Base-by-base conservation (phyloP, 2,329 filamentous ascomycete genomes). In the Colletotrichum magnum region DNA sequence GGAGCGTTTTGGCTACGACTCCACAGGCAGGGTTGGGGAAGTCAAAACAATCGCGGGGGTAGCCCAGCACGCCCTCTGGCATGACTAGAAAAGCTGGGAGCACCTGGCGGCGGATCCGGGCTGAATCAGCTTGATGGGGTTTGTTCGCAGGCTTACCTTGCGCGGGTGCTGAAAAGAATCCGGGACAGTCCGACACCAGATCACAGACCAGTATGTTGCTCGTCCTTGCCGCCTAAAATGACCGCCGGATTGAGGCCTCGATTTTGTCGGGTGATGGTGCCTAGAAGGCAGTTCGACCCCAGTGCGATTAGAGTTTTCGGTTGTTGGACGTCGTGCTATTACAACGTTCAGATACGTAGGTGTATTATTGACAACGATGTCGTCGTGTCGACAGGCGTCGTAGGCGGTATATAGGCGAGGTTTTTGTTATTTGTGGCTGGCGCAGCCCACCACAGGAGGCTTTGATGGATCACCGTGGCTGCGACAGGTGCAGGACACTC, bases 121-220 rank as follows among this genome's bases (percentile, higher is more conserved):
- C 58, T 61, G 56, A 67, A 69, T 61, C 62, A 57, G 56, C 60
- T 32, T 66, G 62, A 69, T 50, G 62, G 56, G 16, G 45, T 60
- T 54, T 52, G 50, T 13, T 56, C 36, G 56, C 67, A 69, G 67
- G 67, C 67, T 69, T 67, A 69, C 67, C 67, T 69, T 21, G 67
- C 51, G 58, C 62, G 61, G 67, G 39, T 66, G 43, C 12, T 61
- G 62, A 26, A 47, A 52, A 48, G 26, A 61, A 66, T 66, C 67
- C 62, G 67, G 67, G 62, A 66, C 50, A 60, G 51, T 61, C 67
- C 66, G 62, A 59, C 52, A 24, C 39, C 6, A 54, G 50, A 69
- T 52, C 66, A 69, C 67, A 66, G 62, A 67, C 56, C 67, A 67
- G 62, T 69, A 57, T 67, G 67, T 13, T 68, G 61, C 61, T 69